These are phyloP conservation scores for Yamadazyma epiphylla DNA, from an alignment of 1,139 yeast species.

Conservation along the genomic window DNA sequence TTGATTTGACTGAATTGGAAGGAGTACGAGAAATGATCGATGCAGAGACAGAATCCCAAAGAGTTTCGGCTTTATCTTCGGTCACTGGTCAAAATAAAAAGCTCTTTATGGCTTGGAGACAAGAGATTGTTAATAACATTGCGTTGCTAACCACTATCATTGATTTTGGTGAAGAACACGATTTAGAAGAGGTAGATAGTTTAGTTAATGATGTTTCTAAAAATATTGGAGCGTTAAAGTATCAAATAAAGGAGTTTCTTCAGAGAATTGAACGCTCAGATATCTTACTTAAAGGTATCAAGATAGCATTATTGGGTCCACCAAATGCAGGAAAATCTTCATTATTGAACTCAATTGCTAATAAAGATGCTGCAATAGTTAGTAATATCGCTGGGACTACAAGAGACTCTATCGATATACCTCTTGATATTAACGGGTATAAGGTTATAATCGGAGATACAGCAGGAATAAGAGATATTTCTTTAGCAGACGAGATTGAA, in stretches of 20 bases:
- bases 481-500: constrained; percentile 60
- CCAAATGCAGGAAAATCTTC: constrained; percentile 98
- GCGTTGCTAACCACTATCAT: constrained; percentile 84
- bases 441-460: constrained; percentile 87
- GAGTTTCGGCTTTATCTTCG: constrained; percentile 69
- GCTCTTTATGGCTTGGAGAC: constrained; percentile 65
- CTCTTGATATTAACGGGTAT: constrained; percentile 77
- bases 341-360: constrained; percentile 65
- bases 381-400: constrained; percentile 94
- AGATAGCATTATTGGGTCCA: constrained; percentile 75
- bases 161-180: constrained; percentile 96
- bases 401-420: constrained; percentile 80
- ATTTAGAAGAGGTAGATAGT: constrained; percentile 56
- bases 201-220: constrained; percentile 48
- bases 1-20: constrained; percentile 79
- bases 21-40: constrained; percentile 87
- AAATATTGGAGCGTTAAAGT: constrained; percentile 37
- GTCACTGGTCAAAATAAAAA: constrained; percentile 64
- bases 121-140: constrained; percentile 56
- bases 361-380: constrained; percentile 86
- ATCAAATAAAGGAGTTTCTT: constrained; percentile 48
- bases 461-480: constrained; percentile 74
- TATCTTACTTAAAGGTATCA: constrained; percentile 69
- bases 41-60: constrained; percentile 90
- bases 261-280: constrained; percentile 55